Conservation (phyloP, 1,284 basidiomycete genomes). For the Takashimella koratensis region DNA sequence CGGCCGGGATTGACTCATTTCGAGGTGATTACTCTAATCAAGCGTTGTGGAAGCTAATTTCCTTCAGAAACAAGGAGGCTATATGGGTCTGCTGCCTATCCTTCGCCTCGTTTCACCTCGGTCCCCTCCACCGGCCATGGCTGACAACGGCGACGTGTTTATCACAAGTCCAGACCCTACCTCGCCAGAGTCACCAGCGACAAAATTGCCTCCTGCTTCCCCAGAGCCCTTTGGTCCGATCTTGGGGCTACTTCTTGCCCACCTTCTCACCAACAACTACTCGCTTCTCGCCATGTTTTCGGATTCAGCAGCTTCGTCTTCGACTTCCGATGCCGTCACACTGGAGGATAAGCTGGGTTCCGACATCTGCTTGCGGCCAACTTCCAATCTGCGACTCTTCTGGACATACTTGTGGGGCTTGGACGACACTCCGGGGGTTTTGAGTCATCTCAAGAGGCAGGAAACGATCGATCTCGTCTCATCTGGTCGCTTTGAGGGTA, state of each 20-base stretch:
- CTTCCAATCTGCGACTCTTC: constrained; percentile 26
- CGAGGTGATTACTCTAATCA: constrained; percentile 20
- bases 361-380: constrained; percentile 26
- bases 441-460: background rate
- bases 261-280: constrained; percentile 43
- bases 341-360: constrained; percentile 18
- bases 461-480: background rate
- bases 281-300: constrained; percentile 29
- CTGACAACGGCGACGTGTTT: background rate
- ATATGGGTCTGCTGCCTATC: constrained; percentile 21
- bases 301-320: background rate
- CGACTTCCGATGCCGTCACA: constrained; percentile 3
- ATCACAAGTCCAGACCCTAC: background rate
- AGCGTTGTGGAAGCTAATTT: too few species aligned
- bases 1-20: constrained; percentile 26
- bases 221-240: constrained; percentile 6
- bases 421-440: background rate
- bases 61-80: constrained; percentile 28
- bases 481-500: constrained; percentile 4
- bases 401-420: constrained; percentile 38
- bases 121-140: background rate
- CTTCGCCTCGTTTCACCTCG: constrained; percentile 15
- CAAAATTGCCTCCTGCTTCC: background rate
- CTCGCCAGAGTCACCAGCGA: too few species aligned
- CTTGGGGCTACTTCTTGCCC: constrained; percentile 35